Conservation (phyloP, 2,329 filamentous ascomycete species). For the Phaeophleospora eucalypticola region DNA sequence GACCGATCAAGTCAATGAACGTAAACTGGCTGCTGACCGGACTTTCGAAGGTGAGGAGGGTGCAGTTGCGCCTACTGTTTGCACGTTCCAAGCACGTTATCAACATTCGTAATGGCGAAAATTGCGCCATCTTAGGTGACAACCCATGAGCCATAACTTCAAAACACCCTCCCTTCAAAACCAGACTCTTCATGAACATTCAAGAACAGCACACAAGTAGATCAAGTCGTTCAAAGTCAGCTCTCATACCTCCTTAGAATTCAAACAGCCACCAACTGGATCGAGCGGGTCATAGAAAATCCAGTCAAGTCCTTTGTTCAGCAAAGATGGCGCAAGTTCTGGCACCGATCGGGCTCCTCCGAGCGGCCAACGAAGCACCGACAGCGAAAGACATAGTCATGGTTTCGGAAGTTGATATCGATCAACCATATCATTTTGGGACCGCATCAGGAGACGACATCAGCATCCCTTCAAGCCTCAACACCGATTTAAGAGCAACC, state of each 20-base stretch:
- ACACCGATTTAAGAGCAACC: slow-evolving; percentile 14
- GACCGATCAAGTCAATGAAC: too few species aligned
- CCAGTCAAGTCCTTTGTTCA: background rate
- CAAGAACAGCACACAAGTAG: too few species aligned
- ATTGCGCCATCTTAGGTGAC: background rate
- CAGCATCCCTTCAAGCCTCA: background rate
- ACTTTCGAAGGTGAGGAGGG: too few species aligned
- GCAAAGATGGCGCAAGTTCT: too few species aligned
- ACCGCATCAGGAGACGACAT: too few species aligned
- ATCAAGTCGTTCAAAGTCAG: background rate
- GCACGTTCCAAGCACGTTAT: background rate
- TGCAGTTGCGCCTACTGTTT: background rate
- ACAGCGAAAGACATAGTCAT: too few species aligned
- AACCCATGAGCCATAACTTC: background rate
- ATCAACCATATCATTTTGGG: too few species aligned
- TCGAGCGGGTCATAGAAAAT: background rate
- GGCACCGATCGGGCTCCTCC: too few species aligned
- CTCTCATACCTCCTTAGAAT: background rate
- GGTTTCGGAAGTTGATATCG: too few species aligned
- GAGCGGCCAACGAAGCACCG: too few species aligned
- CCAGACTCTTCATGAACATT: too few species aligned
- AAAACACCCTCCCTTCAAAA: background rate
- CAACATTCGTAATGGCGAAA: background rate
- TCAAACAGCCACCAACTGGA: background rate
- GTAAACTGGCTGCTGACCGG: too few species aligned